Base-by-base conservation (phyloP, 805 yeast species). In the Candida insectorum region DNA sequence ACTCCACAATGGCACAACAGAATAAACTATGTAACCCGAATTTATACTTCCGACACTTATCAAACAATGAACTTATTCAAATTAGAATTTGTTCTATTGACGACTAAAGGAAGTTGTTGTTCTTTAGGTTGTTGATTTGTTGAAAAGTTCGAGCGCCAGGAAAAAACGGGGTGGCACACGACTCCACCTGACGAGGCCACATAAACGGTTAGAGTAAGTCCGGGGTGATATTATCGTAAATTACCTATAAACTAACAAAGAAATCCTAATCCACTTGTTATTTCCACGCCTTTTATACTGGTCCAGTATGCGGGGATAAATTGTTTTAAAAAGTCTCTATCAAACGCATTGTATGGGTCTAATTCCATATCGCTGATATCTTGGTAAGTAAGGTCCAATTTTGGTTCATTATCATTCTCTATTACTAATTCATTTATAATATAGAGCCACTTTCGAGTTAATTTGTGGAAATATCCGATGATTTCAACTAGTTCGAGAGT, bases 361-460 rank as follows among this genome's bases (percentile, higher is more conserved):
- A 66, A 49, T 42, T 62, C 73, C 63, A 65, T 57, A 26, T 64
- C 69, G 9, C 51, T 47, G 23, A 66, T 43, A 41, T 65, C 71
- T 44, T 65, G 69, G 41, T 62, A 62, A 6, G 68, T 62, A 27
- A 66, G 48, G 36, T 54, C 64, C 20, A 65, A 23, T n/a, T 25
- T 24, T 4, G 31, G 28, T 12, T 37, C 35, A 16, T 33, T 33
- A 7, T 42, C 23, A 36, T 56, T 54, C 37, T 65, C 69, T 13
- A 43, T 33, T 7, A 62, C 46, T 15, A 62, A 55, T 28, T 64
- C 68, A 30, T 64, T 56, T 20, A 65, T 49, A 12, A 62, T 30
- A 37, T 45, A 49, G 12, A 59, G 51, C 67, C 66, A 61, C 39
- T 63, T 62, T 28, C 54, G 56, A 5, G 69, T 62, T 16, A 64